Evolutionary conservation across 257 asterid species (phyloP).

Genomic region (Ligustrum vulgare): DNA sequence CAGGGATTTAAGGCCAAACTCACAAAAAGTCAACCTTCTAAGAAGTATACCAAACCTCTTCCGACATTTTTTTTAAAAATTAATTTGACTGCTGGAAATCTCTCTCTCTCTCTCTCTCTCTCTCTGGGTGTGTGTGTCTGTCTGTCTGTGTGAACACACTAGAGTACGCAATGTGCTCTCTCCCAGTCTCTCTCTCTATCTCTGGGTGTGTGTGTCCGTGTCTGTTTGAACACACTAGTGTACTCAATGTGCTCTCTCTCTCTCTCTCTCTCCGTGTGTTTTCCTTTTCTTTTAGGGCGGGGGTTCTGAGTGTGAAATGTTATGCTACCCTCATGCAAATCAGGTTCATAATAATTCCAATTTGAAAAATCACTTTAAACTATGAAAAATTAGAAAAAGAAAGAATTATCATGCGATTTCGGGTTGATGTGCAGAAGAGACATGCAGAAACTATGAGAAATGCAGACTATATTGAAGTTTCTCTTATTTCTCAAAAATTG

Average conservation of each 20-base stretch:
- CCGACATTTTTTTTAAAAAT: no score
- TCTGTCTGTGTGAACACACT: neutral
- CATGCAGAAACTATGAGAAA: neutral
- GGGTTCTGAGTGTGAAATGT: neutral
- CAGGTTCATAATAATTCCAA: neutral
- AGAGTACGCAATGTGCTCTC: neutral
- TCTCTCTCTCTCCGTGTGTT: neutral
- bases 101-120: no score
- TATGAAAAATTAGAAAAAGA: neutral
- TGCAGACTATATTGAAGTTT: slow-evolving; percentile 1
- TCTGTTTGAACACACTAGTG: neutral
- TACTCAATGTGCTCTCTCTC: neutral
- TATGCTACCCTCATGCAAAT: neutral
- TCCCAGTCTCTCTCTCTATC: no score
- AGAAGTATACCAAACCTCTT: neutral
- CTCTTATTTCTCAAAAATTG: slow-evolving; percentile 16
- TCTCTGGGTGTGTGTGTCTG: no score
- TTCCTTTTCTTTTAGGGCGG: neutral
- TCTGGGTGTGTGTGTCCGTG: neutral
- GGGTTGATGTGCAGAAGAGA: neutral
- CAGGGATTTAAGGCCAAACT: no score
- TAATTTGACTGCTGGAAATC: no score
- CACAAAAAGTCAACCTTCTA: neutral
- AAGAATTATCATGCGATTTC: neutral
- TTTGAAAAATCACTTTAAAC: neutral